Evolutionary conservation across 2,329 filamentous ascomycete species (phyloP).

Genomic region (Neocatenulostroma microsporum): DNA sequence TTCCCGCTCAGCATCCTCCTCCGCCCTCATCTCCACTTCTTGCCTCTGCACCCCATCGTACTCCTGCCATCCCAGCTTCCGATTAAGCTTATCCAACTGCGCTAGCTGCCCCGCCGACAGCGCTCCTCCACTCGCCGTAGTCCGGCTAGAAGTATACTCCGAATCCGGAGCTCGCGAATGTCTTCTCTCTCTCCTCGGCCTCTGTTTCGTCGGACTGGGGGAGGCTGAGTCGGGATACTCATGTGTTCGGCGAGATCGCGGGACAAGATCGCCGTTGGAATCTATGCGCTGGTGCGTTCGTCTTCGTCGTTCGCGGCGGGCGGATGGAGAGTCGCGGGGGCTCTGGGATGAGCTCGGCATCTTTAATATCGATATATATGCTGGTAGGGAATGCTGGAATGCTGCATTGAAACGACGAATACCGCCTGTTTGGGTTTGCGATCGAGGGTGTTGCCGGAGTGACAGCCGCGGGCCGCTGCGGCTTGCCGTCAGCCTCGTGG

Average conservation of each 20-base stretch:
- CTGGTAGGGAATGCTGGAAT: too few species aligned
- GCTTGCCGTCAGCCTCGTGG: too few species aligned
- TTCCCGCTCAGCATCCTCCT: slow-evolving; percentile 23
- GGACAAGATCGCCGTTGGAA: slow-evolving; percentile 26
- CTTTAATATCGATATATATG: too few species aligned
- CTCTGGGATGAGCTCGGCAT: slow-evolving; percentile 2
- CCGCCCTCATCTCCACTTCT: slow-evolving; percentile 23
- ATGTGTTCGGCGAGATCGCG: slow-evolving; percentile 3
- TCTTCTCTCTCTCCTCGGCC: slow-evolving; percentile 8
- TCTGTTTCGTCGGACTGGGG: slow-evolving; percentile 15
- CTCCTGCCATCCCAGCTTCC: slow-evolving; percentile 42
- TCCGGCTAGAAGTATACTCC: slow-evolving; percentile 19
- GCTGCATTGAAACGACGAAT: too few species aligned
- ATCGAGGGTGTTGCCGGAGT: too few species aligned
- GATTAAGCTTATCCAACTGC: slow-evolving; percentile 57
- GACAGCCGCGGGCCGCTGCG: too few species aligned
- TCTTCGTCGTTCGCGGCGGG: slow-evolving; percentile 24
- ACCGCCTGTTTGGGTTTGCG: too few species aligned
- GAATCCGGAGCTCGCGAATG: slow-evolving; percentile 13
- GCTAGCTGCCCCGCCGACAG: slow-evolving; percentile 55
- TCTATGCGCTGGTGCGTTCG: slow-evolving; percentile 29
- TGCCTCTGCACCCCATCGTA: slow-evolving; percentile 36
- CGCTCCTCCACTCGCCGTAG: slow-evolving; percentile 26
- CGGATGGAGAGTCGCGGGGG: slow-evolving; percentile 19
- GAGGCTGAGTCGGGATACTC: slow-evolving; percentile 11